Evolutionary conservation across 2,329 filamentous ascomycete genomes (phyloP).

Genomic region (Parascedosporium putredinis): DNA sequence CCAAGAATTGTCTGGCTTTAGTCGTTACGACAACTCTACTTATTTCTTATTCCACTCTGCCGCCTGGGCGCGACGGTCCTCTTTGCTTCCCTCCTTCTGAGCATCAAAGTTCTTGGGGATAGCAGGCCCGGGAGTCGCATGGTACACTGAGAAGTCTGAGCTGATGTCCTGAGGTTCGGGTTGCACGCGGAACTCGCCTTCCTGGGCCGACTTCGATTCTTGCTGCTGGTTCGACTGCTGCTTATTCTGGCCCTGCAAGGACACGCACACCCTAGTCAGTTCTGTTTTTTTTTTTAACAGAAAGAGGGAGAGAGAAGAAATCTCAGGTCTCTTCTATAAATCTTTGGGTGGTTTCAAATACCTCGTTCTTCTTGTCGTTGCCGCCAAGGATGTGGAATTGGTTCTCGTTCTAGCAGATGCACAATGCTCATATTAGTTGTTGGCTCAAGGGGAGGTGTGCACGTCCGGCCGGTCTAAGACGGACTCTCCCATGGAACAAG

Average conservation of each 20-base stretch:
- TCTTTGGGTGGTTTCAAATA: background rate
- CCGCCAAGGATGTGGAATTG: background rate
- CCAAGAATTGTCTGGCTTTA: slow-evolving; percentile 6
- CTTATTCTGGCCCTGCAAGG: background rate
- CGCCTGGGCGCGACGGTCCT: slow-evolving; percentile 56
- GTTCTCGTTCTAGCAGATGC: background rate
- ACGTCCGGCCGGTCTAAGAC: too few species aligned
- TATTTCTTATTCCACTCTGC: slow-evolving; percentile 48
- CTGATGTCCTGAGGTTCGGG: slow-evolving; percentile 33
- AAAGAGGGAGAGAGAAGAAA: too few species aligned
- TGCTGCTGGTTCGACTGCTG: slow-evolving; percentile 11
- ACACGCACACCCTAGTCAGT: too few species aligned
- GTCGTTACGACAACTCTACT: slow-evolving; percentile 23
- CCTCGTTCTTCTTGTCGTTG: background rate
- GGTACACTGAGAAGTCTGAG: slow-evolving; percentile 38
- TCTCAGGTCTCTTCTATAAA: too few species aligned
- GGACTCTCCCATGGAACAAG: background rate
- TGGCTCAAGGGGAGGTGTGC: too few species aligned
- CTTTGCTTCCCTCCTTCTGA: slow-evolving; percentile 52
- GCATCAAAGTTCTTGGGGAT: slow-evolving; percentile 41
- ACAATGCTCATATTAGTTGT: too few species aligned
- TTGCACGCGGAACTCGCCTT: slow-evolving; percentile 35
- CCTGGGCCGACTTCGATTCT: slow-evolving; percentile 16
- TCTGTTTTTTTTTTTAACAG: too few species aligned
- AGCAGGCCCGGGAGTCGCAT: slow-evolving; percentile 48